Conservation (phyloP, 768 basidiomycete genomes). For the Daedalea quercina region DNA sequence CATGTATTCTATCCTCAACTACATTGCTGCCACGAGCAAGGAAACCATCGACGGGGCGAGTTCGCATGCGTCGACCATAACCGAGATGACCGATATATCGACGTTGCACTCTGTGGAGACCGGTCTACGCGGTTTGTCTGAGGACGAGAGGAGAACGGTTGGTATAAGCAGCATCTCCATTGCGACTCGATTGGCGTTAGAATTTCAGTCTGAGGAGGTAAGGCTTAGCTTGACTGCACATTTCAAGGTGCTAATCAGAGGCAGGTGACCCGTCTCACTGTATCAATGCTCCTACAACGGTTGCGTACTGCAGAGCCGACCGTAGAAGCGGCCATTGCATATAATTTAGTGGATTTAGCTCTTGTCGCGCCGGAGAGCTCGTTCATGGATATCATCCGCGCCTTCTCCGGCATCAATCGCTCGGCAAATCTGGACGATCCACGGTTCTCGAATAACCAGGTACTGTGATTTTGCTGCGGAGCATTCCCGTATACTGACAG, state of each 20-base stretch:
- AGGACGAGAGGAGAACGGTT: conserved; percentile 79
- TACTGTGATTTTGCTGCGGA: no score
- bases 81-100: conserved; percentile 35
- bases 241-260: background rate
- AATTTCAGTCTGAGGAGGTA: conserved; percentile 83
- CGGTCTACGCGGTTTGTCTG: conserved; percentile 61
- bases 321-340: conserved; percentile 87
- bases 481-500: background rate
- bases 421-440: conserved; percentile 87
- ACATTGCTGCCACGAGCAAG: conserved; percentile 79
- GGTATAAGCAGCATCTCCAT: conserved; percentile 90
- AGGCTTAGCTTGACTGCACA: background rate
- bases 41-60: conserved; percentile 53
- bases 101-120: conserved; percentile 54
- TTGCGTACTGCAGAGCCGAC: conserved; percentile 79
- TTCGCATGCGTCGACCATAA: conserved; percentile 28
- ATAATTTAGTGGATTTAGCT: conserved; percentile 87
- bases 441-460: conserved; percentile 85
- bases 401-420: conserved; percentile 80
- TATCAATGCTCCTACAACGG: conserved; percentile 90
- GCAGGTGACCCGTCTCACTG: conserved; percentile 78
- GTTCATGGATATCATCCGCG: conserved; percentile 77
- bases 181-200: conserved; percentile 80
- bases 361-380: conserved; percentile 68
- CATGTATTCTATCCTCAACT: conserved; percentile 94